These are phyloP conservation scores for Oryza australiensis DNA, from an alignment of 176 grass and related monocot genomes.

Conservation along the genomic window DNA sequence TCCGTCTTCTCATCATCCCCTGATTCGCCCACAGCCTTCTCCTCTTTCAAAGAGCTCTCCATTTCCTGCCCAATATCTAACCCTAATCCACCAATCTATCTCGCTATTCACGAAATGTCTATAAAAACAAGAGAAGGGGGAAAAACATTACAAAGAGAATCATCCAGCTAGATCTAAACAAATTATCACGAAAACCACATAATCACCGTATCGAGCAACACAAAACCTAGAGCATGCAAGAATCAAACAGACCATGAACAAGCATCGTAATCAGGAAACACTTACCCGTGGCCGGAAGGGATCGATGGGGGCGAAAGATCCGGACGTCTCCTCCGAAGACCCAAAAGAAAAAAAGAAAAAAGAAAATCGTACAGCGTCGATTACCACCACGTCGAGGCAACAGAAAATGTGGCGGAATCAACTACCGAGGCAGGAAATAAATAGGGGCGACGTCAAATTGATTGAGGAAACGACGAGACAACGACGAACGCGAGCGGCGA, in stretches of 20 bases:
- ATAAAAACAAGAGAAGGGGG: not conserved
- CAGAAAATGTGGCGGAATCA: slow-evolving; percentile 13
- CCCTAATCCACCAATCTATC: slow-evolving; percentile 18
- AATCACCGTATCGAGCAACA: not conserved
- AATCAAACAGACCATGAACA: slow-evolving; percentile 9
- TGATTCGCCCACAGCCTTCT: not conserved
- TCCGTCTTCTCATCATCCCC: slow-evolving; percentile 25
- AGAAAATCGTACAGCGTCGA: slow-evolving; percentile 9
- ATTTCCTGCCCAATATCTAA: slow-evolving; percentile 12
- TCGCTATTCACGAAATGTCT: slow-evolving; percentile 19
- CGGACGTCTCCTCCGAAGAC: not conserved
- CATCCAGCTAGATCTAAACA: slow-evolving; percentile 25
- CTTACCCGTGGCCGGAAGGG: not conserved
- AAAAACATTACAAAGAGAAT: slow-evolving; percentile 6
- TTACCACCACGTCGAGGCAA: not conserved
- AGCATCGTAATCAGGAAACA: slow-evolving; percentile 6
- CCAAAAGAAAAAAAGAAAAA: not conserved
- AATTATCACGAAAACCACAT: not conserved
- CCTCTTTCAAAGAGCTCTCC: not conserved
- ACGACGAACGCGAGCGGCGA: slow-evolving; percentile 13
- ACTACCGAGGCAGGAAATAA: slow-evolving; percentile 30
- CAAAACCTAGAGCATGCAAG: not conserved
- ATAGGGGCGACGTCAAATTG: slow-evolving; percentile 33
- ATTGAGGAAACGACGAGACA: slow-evolving; percentile 31
- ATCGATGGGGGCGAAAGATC: slow-evolving; percentile 24